Percentiles rank a stretch among this genome's conserved stretches.
These are phyloP conservation scores for Penicillium antarcticum DNA, from an alignment of 495 filamentous ascomycete species.

Conservation along the genomic window DNA sequence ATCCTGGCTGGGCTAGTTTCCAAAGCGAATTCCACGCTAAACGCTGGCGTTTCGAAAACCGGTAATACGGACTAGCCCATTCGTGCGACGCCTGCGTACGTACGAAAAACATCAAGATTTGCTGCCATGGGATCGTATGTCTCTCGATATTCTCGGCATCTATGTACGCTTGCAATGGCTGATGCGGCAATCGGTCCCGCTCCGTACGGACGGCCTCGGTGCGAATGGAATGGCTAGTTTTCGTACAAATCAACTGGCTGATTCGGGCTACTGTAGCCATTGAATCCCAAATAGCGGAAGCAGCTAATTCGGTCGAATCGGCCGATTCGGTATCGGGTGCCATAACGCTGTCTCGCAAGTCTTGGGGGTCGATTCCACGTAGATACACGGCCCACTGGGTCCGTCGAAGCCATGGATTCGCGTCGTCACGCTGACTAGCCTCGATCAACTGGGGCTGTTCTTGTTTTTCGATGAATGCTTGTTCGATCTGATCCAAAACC, in stretches of 20 bases:
- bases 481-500: background rate
- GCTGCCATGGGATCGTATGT: constrained; percentile 11
- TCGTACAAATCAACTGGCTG: constrained; percentile 3
- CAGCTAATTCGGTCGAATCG: too few species aligned
- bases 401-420: constrained; percentile 11
- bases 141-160: constrained; percentile 1
- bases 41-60: background rate
- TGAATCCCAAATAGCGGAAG: background rate
- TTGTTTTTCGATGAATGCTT: background rate
- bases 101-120: constrained; percentile 12
- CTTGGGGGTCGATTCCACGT: background rate
- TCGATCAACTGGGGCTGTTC: background rate
- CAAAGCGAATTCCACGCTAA: background rate
- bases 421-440: background rate
- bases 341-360: background rate
- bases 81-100: constrained; percentile 6
- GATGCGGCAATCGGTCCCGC: background rate
- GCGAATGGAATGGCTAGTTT: background rate
- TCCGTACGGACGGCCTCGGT: constrained; percentile 1
- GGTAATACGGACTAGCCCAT: background rate
- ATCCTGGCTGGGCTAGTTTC: background rate
- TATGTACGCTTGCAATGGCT: constrained; percentile 8
- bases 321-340: too few species aligned
- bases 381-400: constrained; percentile 9
- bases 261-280: constrained; percentile 2